Evolutionary conservation across 2,329 filamentous ascomycete species (phyloP).

Genomic region (Pestalotiopsis sp.): DNA sequence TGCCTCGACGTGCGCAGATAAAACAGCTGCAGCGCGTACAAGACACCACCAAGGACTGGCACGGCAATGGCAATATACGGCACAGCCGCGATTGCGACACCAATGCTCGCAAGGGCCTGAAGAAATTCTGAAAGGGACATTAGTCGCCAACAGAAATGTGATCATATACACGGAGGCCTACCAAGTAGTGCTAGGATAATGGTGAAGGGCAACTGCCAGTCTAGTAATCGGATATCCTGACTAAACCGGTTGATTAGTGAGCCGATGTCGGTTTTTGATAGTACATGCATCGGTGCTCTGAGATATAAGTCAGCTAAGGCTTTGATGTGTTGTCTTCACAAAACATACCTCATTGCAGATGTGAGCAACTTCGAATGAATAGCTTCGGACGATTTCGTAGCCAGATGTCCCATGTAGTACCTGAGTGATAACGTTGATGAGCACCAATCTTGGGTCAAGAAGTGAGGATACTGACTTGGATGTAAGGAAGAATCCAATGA

Average conservation of each 20-base stretch:
- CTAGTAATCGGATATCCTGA: conserved; percentile 46
- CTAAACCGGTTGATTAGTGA: conserved; percentile 46
- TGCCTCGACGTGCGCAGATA: conserved; percentile 51
- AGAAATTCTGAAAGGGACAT: conserved; percentile 30
- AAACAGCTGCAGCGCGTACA: conserved; percentile 46
- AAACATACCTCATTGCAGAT: conserved; percentile 3
- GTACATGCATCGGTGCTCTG: conserved; percentile 40
- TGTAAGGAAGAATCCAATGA: neutral
- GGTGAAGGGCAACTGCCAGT: conserved; percentile 42
- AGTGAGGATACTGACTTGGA: neutral
- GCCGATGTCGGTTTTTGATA: conserved; percentile 42
- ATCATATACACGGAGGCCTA: neutral
- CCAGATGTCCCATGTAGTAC: neutral
- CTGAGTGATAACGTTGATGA: neutral
- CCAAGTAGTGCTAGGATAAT: conserved; percentile 25
- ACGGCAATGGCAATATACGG: conserved; percentile 35
- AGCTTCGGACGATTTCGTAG: neutral
- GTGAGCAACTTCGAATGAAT: neutral
- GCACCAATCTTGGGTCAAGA: neutral
- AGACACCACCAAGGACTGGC: conserved; percentile 20
- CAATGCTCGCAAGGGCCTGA: conserved; percentile 39
- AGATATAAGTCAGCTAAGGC: neutral
- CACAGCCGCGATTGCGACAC: conserved; percentile 44
- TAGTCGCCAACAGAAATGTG: neutral
- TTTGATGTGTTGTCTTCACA: neutral